phyloP scores from a whole-genome alignment of 306 rosid species.

The Vigna mungo region DNA sequence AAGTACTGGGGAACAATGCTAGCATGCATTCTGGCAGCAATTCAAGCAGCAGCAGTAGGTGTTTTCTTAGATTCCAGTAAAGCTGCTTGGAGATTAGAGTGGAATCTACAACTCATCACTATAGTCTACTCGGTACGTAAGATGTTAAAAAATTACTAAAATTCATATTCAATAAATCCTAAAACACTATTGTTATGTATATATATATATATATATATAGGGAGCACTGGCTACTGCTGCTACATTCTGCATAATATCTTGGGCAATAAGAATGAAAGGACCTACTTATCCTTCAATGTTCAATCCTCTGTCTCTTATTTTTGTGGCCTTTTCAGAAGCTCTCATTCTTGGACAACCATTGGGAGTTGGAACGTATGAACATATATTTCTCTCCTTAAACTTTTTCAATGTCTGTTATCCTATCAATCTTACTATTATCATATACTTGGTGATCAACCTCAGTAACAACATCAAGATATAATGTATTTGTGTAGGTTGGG shows the following conservation, averaged over 20 bases:
- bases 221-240: conserved; percentile 70
- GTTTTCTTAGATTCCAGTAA: conserved; percentile 45
- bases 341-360: conserved; percentile 60
- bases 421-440: background rate
- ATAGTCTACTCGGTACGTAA: conserved; percentile 75
- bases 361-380: conserved; percentile 59
- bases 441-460: background rate
- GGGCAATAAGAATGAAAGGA: conserved; percentile 63
- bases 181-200: background rate
- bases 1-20: conserved; percentile 66
- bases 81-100: conserved; percentile 61
- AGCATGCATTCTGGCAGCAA: conserved; percentile 60
- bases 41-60: conserved; percentile 63
- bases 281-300: conserved; percentile 82
- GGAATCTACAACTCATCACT: conserved; percentile 68
- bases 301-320: conserved; percentile 69
- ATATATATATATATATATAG: too few relatives aligned
- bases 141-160: background rate
- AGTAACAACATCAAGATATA: background rate
- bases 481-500: background rate
- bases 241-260: conserved; percentile 61
- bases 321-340: conserved; percentile 67
- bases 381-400: background rate
- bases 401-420: background rate
- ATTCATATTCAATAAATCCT: background rate